Conservation (phyloP, 306 rosid species). For the Cyamopsis tetragonoloba region DNA sequence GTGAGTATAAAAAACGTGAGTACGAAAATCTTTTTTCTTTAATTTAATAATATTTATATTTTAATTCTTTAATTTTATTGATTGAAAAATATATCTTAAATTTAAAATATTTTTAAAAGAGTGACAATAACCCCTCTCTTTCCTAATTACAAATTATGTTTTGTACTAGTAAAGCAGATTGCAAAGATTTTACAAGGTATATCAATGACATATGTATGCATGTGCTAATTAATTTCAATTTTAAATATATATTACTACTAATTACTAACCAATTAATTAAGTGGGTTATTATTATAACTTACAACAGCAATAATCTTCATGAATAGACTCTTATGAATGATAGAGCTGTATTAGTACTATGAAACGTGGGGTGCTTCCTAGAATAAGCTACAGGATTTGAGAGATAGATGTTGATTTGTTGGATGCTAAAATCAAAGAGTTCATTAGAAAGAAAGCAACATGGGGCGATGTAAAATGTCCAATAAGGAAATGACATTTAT, state of each 20-base stretch:
- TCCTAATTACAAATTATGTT: conserved; percentile 14
- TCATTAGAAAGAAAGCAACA: neutral
- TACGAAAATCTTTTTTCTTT: no score
- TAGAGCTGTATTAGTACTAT: conserved; percentile 5
- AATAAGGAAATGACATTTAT: conserved; percentile 16
- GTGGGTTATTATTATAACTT: no score
- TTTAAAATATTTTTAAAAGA: no score
- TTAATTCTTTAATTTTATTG: no score
- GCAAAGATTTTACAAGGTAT: neutral
- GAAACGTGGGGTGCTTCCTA: conserved; percentile 44
- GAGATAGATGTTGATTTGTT: conserved; percentile 25
- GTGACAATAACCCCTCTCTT: no score
- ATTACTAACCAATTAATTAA: no score
- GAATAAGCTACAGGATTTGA: conserved; percentile 25
- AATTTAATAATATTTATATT: no score
- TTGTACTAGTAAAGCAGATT: neutral
- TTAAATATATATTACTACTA: no score
- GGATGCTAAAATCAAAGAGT: conserved; percentile 26
- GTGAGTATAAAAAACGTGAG: no score
- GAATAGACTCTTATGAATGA: conserved; percentile 14
- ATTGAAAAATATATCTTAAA: no score
- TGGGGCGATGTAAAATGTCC: conserved; percentile 24
- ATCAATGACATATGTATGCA: conserved; percentile 15
- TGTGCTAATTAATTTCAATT: conserved; percentile 31
- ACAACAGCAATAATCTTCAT: neutral